Percentiles rank a stretch among this genome's conserved stretches.
Evolutionary conservation across 176 grass and related monocot species (phyloP).

Genomic region (barley (Hordeum vulgare)): DNA sequence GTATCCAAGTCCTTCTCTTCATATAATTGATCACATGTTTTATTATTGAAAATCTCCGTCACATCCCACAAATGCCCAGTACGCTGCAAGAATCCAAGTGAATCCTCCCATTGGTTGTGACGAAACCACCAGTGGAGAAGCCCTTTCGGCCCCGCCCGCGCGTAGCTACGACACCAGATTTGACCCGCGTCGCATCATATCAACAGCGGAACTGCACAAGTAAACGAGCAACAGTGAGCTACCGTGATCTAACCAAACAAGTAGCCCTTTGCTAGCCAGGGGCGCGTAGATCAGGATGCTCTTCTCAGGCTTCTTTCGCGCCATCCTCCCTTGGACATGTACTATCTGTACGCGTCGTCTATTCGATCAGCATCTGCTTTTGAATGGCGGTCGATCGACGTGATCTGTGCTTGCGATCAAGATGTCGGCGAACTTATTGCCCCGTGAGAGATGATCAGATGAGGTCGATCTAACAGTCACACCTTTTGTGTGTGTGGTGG

Average conservation of each 20-base stretch:
- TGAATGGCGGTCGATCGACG: background rate
- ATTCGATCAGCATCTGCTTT: background rate
- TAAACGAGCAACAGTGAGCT: background rate
- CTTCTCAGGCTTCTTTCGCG: background rate
- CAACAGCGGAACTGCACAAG: background rate
- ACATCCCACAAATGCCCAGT: too few relatives aligned
- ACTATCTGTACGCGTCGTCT: background rate
- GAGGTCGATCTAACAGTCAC: background rate
- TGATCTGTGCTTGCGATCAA: background rate
- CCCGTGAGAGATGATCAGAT: background rate
- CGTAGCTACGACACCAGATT: background rate
- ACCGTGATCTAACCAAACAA: background rate
- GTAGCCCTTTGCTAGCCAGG: background rate
- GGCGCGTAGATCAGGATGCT: background rate
- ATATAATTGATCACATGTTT: too few relatives aligned
- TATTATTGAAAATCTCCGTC: too few relatives aligned
- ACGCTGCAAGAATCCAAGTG: background rate
- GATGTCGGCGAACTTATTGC: background rate
- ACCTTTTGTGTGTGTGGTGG: background rate
- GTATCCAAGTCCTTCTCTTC: too few relatives aligned
- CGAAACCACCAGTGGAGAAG: background rate
- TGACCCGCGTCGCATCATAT: conserved; percentile 13
- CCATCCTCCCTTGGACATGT: background rate
- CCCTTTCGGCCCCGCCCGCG: background rate
- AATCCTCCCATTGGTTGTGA: background rate